phyloP scores from a whole-genome alignment of 768 basidiomycete species.

The Mycena capillaripes region DNA sequence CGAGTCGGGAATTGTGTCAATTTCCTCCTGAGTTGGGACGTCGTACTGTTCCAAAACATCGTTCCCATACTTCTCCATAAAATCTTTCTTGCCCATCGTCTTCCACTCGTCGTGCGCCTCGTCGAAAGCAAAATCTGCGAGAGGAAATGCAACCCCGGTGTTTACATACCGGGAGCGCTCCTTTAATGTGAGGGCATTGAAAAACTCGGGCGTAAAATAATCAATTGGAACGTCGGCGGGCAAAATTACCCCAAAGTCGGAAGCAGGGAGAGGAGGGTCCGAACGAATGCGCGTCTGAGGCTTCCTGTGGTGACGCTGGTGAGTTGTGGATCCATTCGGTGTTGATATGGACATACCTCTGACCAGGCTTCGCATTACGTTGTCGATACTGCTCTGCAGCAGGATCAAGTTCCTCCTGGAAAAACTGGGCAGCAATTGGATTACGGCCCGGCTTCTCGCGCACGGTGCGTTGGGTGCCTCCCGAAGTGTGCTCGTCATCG shows the following conservation, averaged over 20 bases:
- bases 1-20: neutral
- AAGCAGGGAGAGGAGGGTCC: slow-evolving; percentile 13
- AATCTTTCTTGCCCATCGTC: slow-evolving; percentile 22
- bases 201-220: slow-evolving; percentile 18
- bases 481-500: slow-evolving; percentile 9
- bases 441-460: slow-evolving; percentile 21
- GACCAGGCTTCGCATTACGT: slow-evolving; percentile 16
- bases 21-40: slow-evolving; percentile 18
- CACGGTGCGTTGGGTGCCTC: too few species aligned
- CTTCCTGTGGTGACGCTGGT: neutral
- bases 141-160: slow-evolving; percentile 31
- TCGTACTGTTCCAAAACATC: slow-evolving; percentile 16
- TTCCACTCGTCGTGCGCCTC: slow-evolving; percentile 11
- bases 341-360: neutral
- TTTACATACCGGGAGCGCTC: slow-evolving; percentile 17
- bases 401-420: slow-evolving; percentile 7
- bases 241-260: slow-evolving; percentile 7
- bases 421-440: slow-evolving; percentile 5
- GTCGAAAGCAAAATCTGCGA: neutral
- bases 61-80: slow-evolving; percentile 20
- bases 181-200: slow-evolving; percentile 12
- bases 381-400: slow-evolving; percentile 6
- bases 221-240: slow-evolving; percentile 17
- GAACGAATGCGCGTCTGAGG: neutral
- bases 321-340: neutral